Base-by-base conservation (phyloP, 2,329 filamentous ascomycete species). In the Macroventuria anomochaeta region DNA sequence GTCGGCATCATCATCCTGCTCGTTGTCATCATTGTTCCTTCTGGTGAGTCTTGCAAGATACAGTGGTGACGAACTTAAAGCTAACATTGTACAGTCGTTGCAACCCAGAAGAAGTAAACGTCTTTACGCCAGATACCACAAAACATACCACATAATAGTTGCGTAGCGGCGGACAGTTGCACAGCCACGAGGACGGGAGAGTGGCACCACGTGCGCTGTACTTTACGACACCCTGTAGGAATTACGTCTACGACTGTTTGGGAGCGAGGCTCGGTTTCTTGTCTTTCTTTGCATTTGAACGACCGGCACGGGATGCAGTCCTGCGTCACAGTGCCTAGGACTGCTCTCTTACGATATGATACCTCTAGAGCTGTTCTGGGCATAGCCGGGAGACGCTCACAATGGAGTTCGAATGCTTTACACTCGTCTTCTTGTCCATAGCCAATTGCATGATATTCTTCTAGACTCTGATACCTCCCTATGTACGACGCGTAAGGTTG, bases 1-100 rank as follows among this genome's bases (percentile, higher is more conserved):
- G 83, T 88, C 55, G 95, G 93, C 71, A 89, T 99, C 77, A 89
- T 97, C 76, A 85, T 97, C 66, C 83, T 99, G 68, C 85, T 99
- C 65, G 81, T 96, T 67, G 85, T 99, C 76, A 97, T 99, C 75
- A 95, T 99, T 72, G 87, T 97, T 67, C 95, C 95, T 63, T 83
- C 89, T 66, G 91, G 93, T 96, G 86, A 73, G 87, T 28, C 13
- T n/a, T 11, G 12, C n/a, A 17, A 8, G 25, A 18, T 10, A 18
- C 8, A 2, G 10, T 18, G 7, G 11, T 13, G 11, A 6, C 25
- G 7, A 3, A 15, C 10, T 11, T 3, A 5, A 23, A 13, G 23
- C 63, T 68, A 57, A 68, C 53, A 29, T 12, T 2, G 7, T 18
- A 7, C 44, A 71, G 70, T 72, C 55, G 60, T 70, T 61, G 64